These are phyloP conservation scores for Artomyces pyxidatus DNA, from an alignment of 768 basidiomycete genomes.

Conservation along the genomic window DNA sequence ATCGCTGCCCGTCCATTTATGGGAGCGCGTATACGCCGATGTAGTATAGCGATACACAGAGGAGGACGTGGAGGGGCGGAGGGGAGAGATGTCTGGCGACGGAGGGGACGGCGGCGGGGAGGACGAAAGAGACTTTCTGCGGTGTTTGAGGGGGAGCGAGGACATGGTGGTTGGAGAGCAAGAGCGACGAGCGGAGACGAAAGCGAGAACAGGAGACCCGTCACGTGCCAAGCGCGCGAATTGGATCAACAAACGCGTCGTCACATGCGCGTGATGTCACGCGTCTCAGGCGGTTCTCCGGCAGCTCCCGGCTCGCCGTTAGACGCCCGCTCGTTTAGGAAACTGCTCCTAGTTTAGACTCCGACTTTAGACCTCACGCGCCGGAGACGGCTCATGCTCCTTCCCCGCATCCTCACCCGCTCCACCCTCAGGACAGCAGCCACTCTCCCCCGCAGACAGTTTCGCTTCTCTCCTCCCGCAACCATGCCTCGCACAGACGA, in stretches of 20 bases:
- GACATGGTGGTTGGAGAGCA: not conserved
- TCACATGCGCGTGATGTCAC: too few relatives aligned
- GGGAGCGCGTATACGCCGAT: not conserved
- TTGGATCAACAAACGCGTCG: too few relatives aligned
- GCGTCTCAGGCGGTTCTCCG: too few relatives aligned
- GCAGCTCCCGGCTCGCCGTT: too few relatives aligned
- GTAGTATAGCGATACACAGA: not conserved
- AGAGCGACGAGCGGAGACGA: too few relatives aligned
- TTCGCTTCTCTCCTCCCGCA: not conserved
- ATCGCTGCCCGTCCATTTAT: conserved; percentile 6
- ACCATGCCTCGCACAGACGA: conserved; percentile 15
- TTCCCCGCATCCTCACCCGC: not conserved
- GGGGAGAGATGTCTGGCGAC: not conserved
- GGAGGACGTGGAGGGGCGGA: not conserved
- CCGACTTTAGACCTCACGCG: too few relatives aligned
- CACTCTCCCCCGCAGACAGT: not conserved
- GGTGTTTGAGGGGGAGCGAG: conserved; percentile 7
- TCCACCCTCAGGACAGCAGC: not conserved
- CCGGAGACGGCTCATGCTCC: not conserved
- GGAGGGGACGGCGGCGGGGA: conserved; percentile 7
- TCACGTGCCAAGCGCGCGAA: too few relatives aligned
- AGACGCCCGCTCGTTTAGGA: too few relatives aligned
- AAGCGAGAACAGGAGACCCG: too few relatives aligned
- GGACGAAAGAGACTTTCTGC: conserved; percentile 7
- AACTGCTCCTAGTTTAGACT: too few relatives aligned